These are phyloP conservation scores for Pythium guiyangense DNA, from an alignment of 352 stramenopile genomes.

Conservation along the genomic window DNA sequence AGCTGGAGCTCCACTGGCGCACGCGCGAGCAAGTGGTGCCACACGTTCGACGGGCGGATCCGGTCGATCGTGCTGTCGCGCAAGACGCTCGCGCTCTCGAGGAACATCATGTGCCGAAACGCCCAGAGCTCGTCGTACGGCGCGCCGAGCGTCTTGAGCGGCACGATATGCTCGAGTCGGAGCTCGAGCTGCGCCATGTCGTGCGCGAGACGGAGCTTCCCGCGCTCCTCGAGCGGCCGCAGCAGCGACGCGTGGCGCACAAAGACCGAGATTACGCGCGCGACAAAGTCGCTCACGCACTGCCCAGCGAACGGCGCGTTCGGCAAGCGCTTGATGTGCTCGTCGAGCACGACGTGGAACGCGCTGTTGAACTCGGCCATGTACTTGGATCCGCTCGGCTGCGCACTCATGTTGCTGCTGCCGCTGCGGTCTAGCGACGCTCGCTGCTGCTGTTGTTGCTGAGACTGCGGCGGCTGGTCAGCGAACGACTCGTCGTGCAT, in stretches of 20 bases:
- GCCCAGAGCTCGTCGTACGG: constrained; percentile 74
- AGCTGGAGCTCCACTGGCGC: constrained; percentile 66
- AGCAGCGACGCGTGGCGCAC: constrained; percentile 70
- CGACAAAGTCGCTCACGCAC: constrained; percentile 64
- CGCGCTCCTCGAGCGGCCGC: constrained; percentile 64
- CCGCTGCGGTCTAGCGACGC: constrained; percentile 13
- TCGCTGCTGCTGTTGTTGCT: background rate
- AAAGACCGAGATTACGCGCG: constrained; percentile 72
- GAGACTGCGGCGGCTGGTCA: background rate
- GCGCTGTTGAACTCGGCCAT: constrained; percentile 72
- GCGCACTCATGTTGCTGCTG: constrained; percentile 5
- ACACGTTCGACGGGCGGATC: constrained; percentile 81
- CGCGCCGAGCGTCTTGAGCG: constrained; percentile 49
- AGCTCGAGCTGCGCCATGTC: constrained; percentile 85
- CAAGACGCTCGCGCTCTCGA: constrained; percentile 56
- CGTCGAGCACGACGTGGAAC: constrained; percentile 63
- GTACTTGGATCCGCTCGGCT: constrained; percentile 52
- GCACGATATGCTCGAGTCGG: constrained; percentile 50
- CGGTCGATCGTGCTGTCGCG: constrained; percentile 76
- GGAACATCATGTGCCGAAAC: constrained; percentile 82
- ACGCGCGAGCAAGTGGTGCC: constrained; percentile 76
- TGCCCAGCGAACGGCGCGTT: constrained; percentile 40
- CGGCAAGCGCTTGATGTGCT: constrained; percentile 68
- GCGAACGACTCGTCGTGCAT: constrained; percentile 87
- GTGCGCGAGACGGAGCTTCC: constrained; percentile 75